A percentile compares a stretch with the other conserved stretches of the same genome.
Evolutionary conservation across 441 rosid genomes (phyloP).

Genomic region (Biscutella laevigata): DNA sequence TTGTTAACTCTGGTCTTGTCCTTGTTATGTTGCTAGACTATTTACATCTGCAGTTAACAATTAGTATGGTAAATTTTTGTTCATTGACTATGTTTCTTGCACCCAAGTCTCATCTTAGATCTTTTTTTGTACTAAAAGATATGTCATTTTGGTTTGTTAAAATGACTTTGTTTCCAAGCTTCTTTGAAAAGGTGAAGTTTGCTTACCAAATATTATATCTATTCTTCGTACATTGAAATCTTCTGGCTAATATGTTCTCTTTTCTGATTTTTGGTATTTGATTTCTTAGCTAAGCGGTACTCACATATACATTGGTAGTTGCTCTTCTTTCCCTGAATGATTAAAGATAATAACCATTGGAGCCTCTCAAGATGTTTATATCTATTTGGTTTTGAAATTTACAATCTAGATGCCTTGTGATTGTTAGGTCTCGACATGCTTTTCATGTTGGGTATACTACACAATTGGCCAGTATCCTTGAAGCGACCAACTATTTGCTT

Average conservation of each 20-base stretch:
- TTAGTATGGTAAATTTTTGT: background rate
- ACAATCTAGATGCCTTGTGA: background rate
- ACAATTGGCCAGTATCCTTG: background rate
- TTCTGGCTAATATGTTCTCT: background rate
- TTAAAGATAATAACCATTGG: background rate
- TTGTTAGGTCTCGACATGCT: background rate
- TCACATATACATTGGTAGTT: background rate
- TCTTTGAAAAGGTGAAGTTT: background rate
- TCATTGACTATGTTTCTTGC: conserved; percentile 6
- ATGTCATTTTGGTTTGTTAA: background rate
- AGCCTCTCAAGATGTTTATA: background rate
- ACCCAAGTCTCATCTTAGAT: background rate
- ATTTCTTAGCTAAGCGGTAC: background rate
- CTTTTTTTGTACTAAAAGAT: background rate
- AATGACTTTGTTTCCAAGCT: background rate
- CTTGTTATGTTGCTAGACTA: background rate
- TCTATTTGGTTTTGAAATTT: background rate
- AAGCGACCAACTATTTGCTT: background rate
- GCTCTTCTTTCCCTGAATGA: background rate
- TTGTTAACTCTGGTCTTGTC: background rate
- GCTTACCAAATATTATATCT: background rate
- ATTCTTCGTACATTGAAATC: background rate
- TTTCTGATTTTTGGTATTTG: background rate
- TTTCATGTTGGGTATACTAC: conserved; percentile 7
- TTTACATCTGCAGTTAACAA: background rate